phyloP scores from a whole-genome alignment of 139 green algal species.

The Chlamydomonas applanata region DNA sequence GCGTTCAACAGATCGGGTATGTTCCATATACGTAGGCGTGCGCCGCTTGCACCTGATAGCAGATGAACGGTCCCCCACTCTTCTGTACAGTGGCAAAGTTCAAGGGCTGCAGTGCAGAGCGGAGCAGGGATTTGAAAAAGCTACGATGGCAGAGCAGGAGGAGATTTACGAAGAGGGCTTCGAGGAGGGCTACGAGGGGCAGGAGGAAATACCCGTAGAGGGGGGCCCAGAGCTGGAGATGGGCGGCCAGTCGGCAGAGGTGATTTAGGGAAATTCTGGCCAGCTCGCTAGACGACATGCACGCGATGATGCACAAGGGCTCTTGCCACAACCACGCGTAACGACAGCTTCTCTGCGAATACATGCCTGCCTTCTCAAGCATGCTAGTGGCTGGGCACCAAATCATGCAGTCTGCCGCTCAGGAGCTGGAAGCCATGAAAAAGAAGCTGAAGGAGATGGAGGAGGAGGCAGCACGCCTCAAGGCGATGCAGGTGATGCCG shows the following conservation, averaged over 20 bases:
- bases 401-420: neutral
- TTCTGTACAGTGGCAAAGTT: too few relatives aligned
- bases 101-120: too few relatives aligned
- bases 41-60: too few relatives aligned
- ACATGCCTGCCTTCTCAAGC: neutral
- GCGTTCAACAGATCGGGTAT: too few relatives aligned
- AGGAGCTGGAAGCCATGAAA: conserved; percentile 91
- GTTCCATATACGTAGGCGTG: too few relatives aligned
- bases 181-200: conserved; percentile 9
- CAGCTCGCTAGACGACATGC: neutral
- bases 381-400: neutral
- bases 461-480: conserved; percentile 82
- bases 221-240: conserved; percentile 8
- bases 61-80: too few relatives aligned
- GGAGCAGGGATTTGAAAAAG: too few relatives aligned
- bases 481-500: conserved; percentile 64
- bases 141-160: conserved; percentile 20
- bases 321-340: too few relatives aligned
- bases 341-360: neutral
- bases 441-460: conserved; percentile 88
- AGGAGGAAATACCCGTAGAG: conserved; percentile 20
- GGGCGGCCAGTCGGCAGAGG: neutral
- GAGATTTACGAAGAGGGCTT: conserved; percentile 22
- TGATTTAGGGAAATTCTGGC: neutral
- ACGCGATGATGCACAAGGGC: neutral